Conservation (phyloP, 768 basidiomycete genomes). For the Chalciporus pseudorubinellus region DNA sequence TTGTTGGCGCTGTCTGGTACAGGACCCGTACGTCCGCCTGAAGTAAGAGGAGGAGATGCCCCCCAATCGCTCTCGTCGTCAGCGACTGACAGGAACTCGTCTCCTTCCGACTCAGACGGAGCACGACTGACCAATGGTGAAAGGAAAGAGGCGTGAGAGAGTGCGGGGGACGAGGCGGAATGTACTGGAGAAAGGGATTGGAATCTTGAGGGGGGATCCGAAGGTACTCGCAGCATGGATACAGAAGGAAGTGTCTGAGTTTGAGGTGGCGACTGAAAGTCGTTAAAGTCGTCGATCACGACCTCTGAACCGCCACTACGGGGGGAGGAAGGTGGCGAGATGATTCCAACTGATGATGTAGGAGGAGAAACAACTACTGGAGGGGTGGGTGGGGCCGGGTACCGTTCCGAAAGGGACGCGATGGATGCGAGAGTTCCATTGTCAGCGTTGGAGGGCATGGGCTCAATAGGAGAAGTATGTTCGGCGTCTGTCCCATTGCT, state of each 20-base stretch:
- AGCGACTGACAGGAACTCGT: constrained; percentile 26
- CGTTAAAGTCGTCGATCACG: background rate
- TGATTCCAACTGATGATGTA: constrained; percentile 21
- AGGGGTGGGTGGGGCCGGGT: constrained; percentile 28
- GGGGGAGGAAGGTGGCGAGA: constrained; percentile 24
- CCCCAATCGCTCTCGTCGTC: constrained; percentile 18
- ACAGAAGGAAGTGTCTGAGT: background rate
- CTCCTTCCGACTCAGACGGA: constrained; percentile 21
- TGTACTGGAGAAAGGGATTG: constrained; percentile 4
- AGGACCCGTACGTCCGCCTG: background rate
- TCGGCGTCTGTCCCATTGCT: constrained; percentile 1
- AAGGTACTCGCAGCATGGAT: constrained; percentile 16
- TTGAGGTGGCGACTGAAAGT: background rate
- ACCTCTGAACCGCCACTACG: constrained; percentile 16
- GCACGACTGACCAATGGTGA: constrained; percentile 21
- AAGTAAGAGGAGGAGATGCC: background rate
- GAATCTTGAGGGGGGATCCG: background rate
- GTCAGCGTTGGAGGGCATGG: background rate
- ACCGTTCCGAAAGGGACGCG: constrained; percentile 31
- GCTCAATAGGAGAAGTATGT: background rate
- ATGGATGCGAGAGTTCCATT: constrained; percentile 7
- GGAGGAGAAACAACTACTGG: constrained; percentile 29
- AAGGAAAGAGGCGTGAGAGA: constrained; percentile 24
- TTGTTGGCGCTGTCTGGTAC: constrained; percentile 13
- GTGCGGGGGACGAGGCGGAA: constrained; percentile 14